Evolutionary conservation across 192 early-diverging fungal species (phyloP).

Genomic region (Oehlia diaphana): DNA sequence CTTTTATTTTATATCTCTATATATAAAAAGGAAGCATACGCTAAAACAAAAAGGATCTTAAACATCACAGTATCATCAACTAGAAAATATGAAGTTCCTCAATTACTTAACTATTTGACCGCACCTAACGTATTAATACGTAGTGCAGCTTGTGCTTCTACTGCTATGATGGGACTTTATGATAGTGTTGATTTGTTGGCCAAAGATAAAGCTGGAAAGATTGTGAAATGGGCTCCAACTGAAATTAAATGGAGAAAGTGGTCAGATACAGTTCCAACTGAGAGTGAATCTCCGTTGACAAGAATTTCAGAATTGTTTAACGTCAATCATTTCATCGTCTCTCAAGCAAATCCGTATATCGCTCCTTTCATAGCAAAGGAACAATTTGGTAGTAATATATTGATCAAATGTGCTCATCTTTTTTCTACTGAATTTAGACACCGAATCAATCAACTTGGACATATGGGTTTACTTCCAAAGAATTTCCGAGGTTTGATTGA

Average conservation of each 20-base stretch:
- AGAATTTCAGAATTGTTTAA: conserved; percentile 78
- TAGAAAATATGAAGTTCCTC: conserved; percentile 72
- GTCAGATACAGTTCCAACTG: conserved; percentile 39
- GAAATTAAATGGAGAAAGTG: conserved; percentile 46
- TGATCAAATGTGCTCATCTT: conserved; percentile 49
- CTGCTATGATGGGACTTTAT: conserved; percentile 70
- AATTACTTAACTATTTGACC: conserved; percentile 74
- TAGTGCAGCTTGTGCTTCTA: conserved; percentile 74
- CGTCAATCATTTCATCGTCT: conserved; percentile 83
- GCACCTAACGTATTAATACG: conserved; percentile 81
- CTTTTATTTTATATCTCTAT: too few species aligned
- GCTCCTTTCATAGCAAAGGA: conserved; percentile 66
- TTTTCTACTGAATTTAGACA: conserved; percentile 62
- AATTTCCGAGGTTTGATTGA: conserved; percentile 58
- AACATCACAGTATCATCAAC: conserved; percentile 78
- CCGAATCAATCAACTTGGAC: conserved; percentile 55
- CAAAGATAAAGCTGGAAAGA: conserved; percentile 66
- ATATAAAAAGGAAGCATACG: conserved; percentile 63
- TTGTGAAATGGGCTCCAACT: conserved; percentile 63
- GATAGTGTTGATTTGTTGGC: conserved; percentile 66
- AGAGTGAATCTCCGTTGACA: conserved; percentile 63
- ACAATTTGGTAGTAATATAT: conserved; percentile 34
- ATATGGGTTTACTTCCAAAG: conserved; percentile 62
- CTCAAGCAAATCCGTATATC: conserved; percentile 70
- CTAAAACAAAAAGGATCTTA: conserved; percentile 63